Evolutionary conservation across 1,284 basidiomycete species (phyloP), one percentile per base, ranked within the genome.

Genomic region (Cutaneotrichosporon cavernicola): DNA sequence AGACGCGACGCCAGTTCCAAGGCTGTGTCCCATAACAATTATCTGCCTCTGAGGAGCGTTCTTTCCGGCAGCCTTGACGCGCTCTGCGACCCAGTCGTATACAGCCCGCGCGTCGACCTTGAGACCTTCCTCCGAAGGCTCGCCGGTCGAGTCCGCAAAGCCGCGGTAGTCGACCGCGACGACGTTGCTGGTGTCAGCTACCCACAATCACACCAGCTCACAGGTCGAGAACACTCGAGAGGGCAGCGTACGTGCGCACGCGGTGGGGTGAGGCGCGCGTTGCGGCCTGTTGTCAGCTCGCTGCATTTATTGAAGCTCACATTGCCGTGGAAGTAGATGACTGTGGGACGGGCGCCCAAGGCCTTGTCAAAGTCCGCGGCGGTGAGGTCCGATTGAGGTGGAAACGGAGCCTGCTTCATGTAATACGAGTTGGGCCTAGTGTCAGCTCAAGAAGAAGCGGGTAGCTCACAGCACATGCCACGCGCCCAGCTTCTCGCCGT

Each of bases 301-400:
- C 7, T 14, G 49, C 16, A 46, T 18, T 21, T 32, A 18, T 8
- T 18, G 16, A 2, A 34, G 65, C 76, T 57, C 26, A 80, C 90
- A 71, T 97, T 97, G 13, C 95, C 96, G 70, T 98, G 96, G 62
- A 96, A 85, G 80, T 92, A 95, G 31, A 97, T 83, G 34, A 96
- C 82, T 0, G 90, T 93, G 0, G 91, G 91, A n/a, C 85, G 81
- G 0, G 80, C 70, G 13, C 80, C 78, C 18, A 94, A 78, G 1
- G 91, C 89, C 5, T 65, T 46, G 30, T 81, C 78, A 55, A 80
- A 83, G 4, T 74, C 68, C 0, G 58, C 60, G 0, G 72, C 67
- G 0, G 60, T 61, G 30, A 83, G 65, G 0, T 62, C 49, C 0
- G 58, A 53, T 5, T 62, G 43, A 1, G 72, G 73, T 4, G 69